Evolutionary conservation across 345 rosid species (phyloP), one percentile per base, ranked within the genome.

Genomic region (Populus tremula): DNA sequence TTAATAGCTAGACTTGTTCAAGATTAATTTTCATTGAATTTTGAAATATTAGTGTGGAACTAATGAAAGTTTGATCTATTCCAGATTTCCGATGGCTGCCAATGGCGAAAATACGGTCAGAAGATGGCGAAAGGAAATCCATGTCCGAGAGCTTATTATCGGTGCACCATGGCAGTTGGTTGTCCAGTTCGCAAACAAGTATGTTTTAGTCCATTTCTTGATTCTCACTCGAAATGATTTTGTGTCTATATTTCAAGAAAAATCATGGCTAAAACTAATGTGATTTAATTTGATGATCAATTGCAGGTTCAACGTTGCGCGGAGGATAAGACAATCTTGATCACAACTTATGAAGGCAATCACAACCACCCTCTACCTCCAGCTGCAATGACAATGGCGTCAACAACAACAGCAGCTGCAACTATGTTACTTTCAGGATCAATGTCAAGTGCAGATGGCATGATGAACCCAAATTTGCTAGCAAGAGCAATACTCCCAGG

Each of bases 121-220:
- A 96, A 96, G 80, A 96, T 94, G 96, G 98, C 99, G 0, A 96
- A 96, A 84, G 99, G 99, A 76, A 96, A 96, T 77, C 99, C 99
- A 0, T 92, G 97, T 36, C 99, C 99, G 21, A 84, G 99, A 70
- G 97, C 99, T 80, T 96, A 96, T 71, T 96, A 96, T 63, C 91
- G 99, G 2, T 96, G 99, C 91, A 96, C 99, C 33, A 93, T 96
- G 99, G 96, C 96, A 6, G 84, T 86, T 20, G 94, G 92, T 16
- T 96, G 99, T 27, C 97, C 98, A 2, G 99, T 96, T 75, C 98
- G 99, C 70, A 96, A 96, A 74, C 98, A 95, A 83, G 98, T 91
- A 85, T 0, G 91, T 82, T 72, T 23, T 13, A 5, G 8, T 25
- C 23, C 35, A 33, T 4, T 33, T 4, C 35, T 4, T 33, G 4